A percentile compares a stretch with the other conserved stretches of the same genome.
phyloP scores from a whole-genome alignment of 352 stramenopile genomes.

The Globisporangium carolinianum region DNA sequence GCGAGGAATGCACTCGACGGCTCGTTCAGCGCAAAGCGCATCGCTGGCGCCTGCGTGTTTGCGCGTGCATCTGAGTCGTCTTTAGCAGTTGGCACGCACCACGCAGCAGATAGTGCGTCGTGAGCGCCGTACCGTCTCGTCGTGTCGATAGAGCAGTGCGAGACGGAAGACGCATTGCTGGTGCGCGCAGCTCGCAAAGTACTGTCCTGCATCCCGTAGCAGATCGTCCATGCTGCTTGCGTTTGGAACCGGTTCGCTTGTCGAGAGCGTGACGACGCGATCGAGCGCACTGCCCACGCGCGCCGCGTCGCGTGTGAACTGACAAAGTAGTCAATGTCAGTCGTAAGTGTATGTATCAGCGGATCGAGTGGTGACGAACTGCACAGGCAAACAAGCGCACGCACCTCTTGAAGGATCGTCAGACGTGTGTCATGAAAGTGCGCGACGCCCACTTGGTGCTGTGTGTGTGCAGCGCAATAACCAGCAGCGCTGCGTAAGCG shows the following conservation, averaged over 20 bases:
- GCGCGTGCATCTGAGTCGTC: conserved; percentile 8
- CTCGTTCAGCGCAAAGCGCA: conserved; percentile 9
- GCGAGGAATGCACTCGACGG: conserved; percentile 19
- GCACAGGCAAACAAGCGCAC: neutral
- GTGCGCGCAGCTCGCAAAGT: conserved; percentile 17
- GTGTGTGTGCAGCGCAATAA: conserved; percentile 5
- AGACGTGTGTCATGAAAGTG: conserved; percentile 15
- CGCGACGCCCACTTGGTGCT: conserved; percentile 40
- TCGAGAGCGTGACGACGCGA: neutral
- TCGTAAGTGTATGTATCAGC: too few relatives aligned
- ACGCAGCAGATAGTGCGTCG: too few relatives aligned
- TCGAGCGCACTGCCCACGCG: conserved; percentile 22
- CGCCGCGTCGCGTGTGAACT: conserved; percentile 34
- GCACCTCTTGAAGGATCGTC: conserved; percentile 30
- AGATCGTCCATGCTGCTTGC: conserved; percentile 25
- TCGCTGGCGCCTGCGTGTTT: neutral
- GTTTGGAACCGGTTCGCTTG: conserved; percentile 6
- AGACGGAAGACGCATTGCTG: conserved; percentile 4
- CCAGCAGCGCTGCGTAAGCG: neutral
- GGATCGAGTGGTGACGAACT: too few relatives aligned
- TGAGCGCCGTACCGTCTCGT: conserved; percentile 2
- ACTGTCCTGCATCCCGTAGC: conserved; percentile 20
- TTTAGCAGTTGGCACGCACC: too few relatives aligned
- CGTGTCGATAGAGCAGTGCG: conserved; percentile 8
- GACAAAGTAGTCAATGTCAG: neutral